Evolutionary conservation across 306 rosid genomes (phyloP), one percentile per base, ranked within the genome.

Genomic region (Sicyos edulis): DNA sequence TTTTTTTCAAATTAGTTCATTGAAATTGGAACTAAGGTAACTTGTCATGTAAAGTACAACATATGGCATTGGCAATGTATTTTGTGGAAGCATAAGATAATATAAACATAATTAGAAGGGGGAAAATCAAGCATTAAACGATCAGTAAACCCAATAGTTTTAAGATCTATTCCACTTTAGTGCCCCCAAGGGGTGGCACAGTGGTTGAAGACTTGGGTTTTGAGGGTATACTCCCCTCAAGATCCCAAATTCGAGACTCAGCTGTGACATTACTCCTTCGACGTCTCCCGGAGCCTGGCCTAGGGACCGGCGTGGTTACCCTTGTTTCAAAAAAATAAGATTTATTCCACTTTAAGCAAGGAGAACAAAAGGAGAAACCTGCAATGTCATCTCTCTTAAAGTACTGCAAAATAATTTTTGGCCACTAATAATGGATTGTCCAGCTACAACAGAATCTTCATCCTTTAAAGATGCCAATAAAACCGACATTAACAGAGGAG

Each of bases 311-410:
- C n/a, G n/a, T n/a, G n/a, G n/a, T n/a, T n/a, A n/a, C n/a, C n/a
- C n/a, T n/a, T n/a, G n/a, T n/a, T n/a, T n/a, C n/a, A n/a, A n/a
- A n/a, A n/a, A n/a, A n/a, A n/a, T n/a, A n/a, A n/a, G 19, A 7
- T 4, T 47, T 14, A 29, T 32, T 65, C 29, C 19, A 52, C 15
- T 65, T 56, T 59, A 67, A 13, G 58, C 21, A 11, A 60, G n/a
- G 74, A 44, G 72, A 26, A 72, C 2, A 51, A 56, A 78, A 70
- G 78, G 72, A 74, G 52, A 62, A 63, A 91, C 99, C 97, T 93
- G 97, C 78, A 89, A 16, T 66, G 91, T 74, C 89, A 93, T 77
- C 83, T 91, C 89, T 81, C 84, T 90, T 77, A 91, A 82, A 76
- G 84, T 86, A 76, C 77, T 59, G 34, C 82, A 57, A 78, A 88